A percentile compares a stretch with the other conserved stretches of the same genome.
Conservation (phyloP, 2,329 filamentous ascomycete species). For the Ambrosiella xylebori region DNA sequence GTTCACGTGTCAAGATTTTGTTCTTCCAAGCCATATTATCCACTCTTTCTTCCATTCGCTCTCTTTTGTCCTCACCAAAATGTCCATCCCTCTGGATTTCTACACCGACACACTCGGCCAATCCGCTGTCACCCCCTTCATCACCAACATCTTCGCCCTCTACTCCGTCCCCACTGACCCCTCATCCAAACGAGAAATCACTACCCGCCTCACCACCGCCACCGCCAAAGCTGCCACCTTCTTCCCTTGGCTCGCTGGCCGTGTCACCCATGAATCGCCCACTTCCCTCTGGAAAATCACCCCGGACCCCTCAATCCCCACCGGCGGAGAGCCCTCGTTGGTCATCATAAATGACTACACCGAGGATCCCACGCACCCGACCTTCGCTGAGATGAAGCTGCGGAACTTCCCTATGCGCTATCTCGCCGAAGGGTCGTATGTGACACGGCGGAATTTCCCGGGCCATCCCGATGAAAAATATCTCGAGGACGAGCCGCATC, state of each 20-base stretch:
- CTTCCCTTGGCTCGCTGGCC: background rate
- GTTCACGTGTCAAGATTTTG: no score
- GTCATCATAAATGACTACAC: constrained; percentile 1
- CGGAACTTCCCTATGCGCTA: background rate
- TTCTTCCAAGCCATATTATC: no score
- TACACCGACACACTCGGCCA: background rate
- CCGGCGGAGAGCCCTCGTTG: background rate
- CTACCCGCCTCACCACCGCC: background rate
- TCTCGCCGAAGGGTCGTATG: background rate
- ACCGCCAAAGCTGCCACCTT: background rate
- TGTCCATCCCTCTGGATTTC: background rate
- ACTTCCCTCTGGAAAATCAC: background rate
- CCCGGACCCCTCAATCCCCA: background rate
- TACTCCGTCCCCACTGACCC: background rate
- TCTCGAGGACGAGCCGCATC: background rate
- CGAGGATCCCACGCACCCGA: background rate
- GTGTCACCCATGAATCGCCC: background rate
- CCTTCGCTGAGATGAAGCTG: background rate
- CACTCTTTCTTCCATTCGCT: no score
- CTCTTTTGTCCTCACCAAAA: no score
- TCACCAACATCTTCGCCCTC: background rate
- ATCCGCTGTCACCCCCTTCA: background rate
- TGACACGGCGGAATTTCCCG: background rate
- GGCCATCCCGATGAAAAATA: background rate
- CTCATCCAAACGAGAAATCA: background rate